Base-by-base conservation (phyloP, 257 asterid genomes). In the Gynochthodes officinalis region DNA sequence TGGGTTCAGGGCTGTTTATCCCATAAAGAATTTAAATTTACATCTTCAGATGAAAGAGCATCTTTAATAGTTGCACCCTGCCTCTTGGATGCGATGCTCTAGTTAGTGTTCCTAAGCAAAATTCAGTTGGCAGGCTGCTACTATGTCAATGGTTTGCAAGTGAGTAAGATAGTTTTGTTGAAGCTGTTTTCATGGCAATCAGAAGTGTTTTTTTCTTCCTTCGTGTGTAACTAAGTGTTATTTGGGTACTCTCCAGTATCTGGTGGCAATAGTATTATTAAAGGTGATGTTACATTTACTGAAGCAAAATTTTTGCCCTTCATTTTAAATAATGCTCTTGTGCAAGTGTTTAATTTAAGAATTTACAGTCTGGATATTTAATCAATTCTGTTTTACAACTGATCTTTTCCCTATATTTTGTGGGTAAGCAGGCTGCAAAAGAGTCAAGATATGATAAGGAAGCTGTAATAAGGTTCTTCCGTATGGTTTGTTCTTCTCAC, bases 381-480 rank as follows among this genome's bases (percentile, higher is more conserved):
- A 33, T 74, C 2, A 14, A n/a, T 27, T 1, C 4, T 66, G 30
- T 8, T 67, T 40, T 15, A 40, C 13, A 53, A 55, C 21, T 60
- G 35, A 60, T n/a, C 10, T 14, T 48, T 12, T 32, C 27, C 27
- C 21, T 27, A 5, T 78, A 23, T 67, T 70, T 59, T 19, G 2
- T 33, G 53, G 70, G 67, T 25, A 40, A 62, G 70, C 89, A 92
- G 99, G 99, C 98, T 84, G 97, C 99, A 27, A 95, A 85, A 83
- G 98, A 89, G 87, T 93, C 96, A 63, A 87, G 98, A 84, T 89
- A 86, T 68, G 98, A 92, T 84, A 95, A 95, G 86, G 99, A 95
- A 85, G 90, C 94, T 5, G 84, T 95, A 73, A 81, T 85, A 87
- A 95, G 85, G 77, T 95, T 95, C 84, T 95, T 95, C 67, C 89